Base-by-base conservation (phyloP, 331 rosid species). In the Acacia concinna region DNA sequence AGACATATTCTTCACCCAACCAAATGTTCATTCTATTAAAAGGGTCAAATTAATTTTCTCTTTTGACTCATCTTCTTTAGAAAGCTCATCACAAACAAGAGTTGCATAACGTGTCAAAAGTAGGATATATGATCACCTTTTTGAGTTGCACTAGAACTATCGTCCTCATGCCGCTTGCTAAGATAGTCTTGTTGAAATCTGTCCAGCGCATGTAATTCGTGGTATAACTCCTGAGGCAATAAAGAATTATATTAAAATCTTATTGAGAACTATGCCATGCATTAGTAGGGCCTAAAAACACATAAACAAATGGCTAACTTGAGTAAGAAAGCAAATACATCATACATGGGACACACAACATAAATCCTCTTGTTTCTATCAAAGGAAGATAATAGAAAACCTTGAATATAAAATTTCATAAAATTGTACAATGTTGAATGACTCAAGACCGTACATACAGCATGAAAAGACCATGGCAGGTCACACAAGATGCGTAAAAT, bases 161-260 rank as follows among this genome's bases (percentile, higher is more conserved):
- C 91, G 21, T 85, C 93, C 71, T 90, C 97, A 37, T 80, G 86
- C 38, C 69, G 74, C 81, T 86, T 86, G 14, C 80, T 95, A 65
- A 66, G 84, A 82, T 86, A 77, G 73, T 90, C 95, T 78, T 87
- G 93, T 63, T 92, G 90, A 65, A 88, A 90, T 78, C 91, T 83
- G 78, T 86, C 90, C 87, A 92, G 78, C 10, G 89, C 89, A 83
- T 92, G 96, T 64, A 86, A 80, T 69, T 92, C 97, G 49, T 92
- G 92, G 86, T 92, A 92, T 80, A 92, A 82, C 76, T 90, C 97
- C 97, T 92, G 81, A 18, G 12, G 78, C 64, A 85, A 86, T 27
- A 64, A 63, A 75, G 71, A 64, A 35, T 28, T 9, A 28, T 51
- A 60, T 43, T 35, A 47, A 74, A 77, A 35, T 28, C 41, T 75